These are phyloP conservation scores for Mycena indigotica DNA, from an alignment of 768 basidiomycete genomes.

Conservation along the genomic window DNA sequence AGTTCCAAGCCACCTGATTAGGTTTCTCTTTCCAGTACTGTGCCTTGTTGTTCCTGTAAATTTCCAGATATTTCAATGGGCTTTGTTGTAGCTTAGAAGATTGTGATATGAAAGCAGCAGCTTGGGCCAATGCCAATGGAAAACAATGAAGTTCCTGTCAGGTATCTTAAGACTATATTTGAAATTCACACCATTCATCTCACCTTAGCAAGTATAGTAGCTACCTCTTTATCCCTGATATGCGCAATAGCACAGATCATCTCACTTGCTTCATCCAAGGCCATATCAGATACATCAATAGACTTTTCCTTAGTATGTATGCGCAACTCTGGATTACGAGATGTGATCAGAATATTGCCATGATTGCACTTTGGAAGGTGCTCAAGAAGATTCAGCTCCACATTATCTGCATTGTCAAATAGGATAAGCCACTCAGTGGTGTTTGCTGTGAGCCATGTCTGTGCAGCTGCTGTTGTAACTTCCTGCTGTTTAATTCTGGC, in stretches of 20 bases:
- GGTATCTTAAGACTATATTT: background rate
- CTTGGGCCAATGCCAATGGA: conserved; percentile 5
- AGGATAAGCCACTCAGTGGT: background rate
- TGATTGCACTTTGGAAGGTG: conserved; percentile 8
- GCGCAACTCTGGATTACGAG: conserved; percentile 3
- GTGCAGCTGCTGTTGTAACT: background rate
- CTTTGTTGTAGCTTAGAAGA: background rate
- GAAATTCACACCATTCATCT: conserved; percentile 3
- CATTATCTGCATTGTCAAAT: conserved; percentile 8
- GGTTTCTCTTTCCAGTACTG: background rate
- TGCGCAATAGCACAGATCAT: conserved; percentile 1
- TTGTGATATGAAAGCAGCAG: conserved; percentile 4
- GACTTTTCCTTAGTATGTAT: background rate
- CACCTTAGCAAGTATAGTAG: background rate
- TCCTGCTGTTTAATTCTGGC: background rate
- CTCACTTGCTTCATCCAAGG: conserved; percentile 1
- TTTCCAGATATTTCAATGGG: background rate
- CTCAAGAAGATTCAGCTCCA: background rate
- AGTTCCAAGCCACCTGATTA: background rate
- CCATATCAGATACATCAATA: background rate
- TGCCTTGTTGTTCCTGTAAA: background rate
- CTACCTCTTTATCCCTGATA: background rate
- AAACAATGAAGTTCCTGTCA: conserved; percentile 1
- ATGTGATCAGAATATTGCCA: conserved; percentile 15
- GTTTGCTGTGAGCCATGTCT: background rate